These are phyloP conservation scores for Penicillium thymicola DNA, from an alignment of 2,329 filamentous ascomycete species.

Conservation along the genomic window DNA sequence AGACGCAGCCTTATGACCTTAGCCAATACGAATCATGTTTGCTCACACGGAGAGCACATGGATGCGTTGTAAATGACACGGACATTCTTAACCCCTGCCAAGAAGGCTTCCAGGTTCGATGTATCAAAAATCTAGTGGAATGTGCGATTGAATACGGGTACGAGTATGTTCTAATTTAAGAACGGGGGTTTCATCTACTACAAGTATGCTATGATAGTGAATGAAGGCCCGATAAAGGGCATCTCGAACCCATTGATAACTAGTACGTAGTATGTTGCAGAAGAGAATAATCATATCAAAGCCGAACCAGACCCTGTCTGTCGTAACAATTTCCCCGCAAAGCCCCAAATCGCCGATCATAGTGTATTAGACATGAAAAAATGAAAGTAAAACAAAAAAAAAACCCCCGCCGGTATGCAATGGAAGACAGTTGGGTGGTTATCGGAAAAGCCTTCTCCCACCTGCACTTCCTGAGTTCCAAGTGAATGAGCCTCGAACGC, in stretches of 20 bases:
- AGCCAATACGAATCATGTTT: background rate
- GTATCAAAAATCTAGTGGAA: background rate
- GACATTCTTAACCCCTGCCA: slow-evolving; percentile 2
- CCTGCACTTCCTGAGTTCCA: slow-evolving; percentile 43
- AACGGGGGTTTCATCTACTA: no score
- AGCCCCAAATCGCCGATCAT: background rate
- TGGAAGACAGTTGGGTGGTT: background rate
- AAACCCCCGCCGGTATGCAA: background rate
- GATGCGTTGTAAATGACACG: background rate
- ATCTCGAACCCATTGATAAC: background rate
- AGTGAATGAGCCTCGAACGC: slow-evolving; percentile 42
- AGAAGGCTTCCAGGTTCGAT: background rate
- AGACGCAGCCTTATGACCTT: background rate
- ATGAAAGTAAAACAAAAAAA: background rate
- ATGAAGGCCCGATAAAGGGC: background rate
- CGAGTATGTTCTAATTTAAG: background rate
- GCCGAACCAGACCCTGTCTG: background rate
- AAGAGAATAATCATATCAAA: background rate
- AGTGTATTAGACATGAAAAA: slow-evolving; percentile 5
- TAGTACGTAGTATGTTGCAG: background rate
- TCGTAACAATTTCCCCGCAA: background rate
- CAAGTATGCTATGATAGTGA: background rate
- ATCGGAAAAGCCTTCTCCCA: slow-evolving; percentile 46
- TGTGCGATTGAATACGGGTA: background rate
- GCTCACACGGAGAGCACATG: background rate